Evolutionary conservation across 73 alveolate genomes (phyloP), one percentile per base, ranked within the genome.

Genomic region (Paramecium sonneborni): DNA sequence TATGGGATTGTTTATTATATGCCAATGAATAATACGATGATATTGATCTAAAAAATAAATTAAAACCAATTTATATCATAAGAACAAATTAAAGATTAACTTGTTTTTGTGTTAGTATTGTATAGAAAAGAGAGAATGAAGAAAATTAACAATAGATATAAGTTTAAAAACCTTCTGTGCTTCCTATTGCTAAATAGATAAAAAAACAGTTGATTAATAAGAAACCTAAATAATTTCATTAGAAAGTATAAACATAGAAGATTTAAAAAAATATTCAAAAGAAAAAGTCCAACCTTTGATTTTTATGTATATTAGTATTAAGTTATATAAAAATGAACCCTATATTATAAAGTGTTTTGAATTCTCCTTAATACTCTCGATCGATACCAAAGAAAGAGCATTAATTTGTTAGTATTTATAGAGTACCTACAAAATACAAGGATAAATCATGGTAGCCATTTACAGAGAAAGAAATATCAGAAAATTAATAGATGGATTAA

Each of bases 11-110:
- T 10, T n/a, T 74, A 21, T 32, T 30, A 38, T 74, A 74, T 35
- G 87, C 57, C 9, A 38, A 35, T 74, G 57, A 74, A 21, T 35
- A 74, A 74, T 74, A 35, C 34, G 87, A 74, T 74, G 87, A 74
- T 5, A 74, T 74, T 32, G 46, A 74, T 74, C 46, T 74, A 23
- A 21, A 74, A 11, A 38, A 35, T 74, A 74, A 74, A 37, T 28
- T 74, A 43, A 74, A 74, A 38, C 87, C 87, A 2, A 74, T 74
- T 18, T 38, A 32, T 32, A 10, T 5, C 0, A 32, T 74, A 10
- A 10, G 57, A 74, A 74, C 87, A 32, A 24, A 9, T 0, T 35
- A 28, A 18, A 34, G 87, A 74, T 74, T 74, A 38, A 74, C 87
- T 3, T 35, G 87, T 34, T 67, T 67, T 2, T 30, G 44, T 67